Evolutionary conservation across 257 asterid genomes (phyloP).

Genomic region (Solanum appendiculatum): DNA sequence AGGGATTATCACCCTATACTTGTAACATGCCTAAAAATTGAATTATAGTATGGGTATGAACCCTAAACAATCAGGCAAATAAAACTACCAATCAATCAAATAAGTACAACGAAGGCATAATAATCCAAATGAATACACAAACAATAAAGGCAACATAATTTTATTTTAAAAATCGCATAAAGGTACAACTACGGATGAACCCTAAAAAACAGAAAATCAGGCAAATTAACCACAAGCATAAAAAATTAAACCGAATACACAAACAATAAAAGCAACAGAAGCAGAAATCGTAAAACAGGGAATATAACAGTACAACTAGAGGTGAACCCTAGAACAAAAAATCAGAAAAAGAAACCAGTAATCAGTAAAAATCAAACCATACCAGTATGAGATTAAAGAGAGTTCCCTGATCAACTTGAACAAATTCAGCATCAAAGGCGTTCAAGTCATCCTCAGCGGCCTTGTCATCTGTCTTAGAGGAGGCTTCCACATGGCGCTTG

Average conservation of each 20-base stretch:
- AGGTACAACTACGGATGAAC: background rate
- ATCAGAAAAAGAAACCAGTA: background rate
- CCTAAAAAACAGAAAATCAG: background rate
- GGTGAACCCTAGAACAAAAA: background rate
- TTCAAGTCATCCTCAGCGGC: conserved; percentile 26
- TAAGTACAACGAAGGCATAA: background rate
- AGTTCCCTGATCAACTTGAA: conserved; percentile 45
- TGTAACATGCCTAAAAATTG: no score
- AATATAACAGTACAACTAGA: background rate
- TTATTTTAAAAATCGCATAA: no score
- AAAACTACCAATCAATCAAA: background rate
- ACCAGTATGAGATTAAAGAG: conserved; percentile 61
- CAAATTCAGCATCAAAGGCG: conserved; percentile 37
- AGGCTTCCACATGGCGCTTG: conserved; percentile 39
- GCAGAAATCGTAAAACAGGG: background rate
- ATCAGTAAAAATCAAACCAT: background rate
- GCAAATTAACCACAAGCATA: background rate
- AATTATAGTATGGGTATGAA: no score
- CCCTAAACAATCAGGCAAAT: background rate
- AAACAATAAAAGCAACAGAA: background rate
- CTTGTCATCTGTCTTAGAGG: conserved; percentile 18
- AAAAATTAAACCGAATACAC: background rate
- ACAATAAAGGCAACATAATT: background rate
- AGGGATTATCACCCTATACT: background rate
- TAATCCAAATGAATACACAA: background rate